Evolutionary conservation across 768 basidiomycete genomes (phyloP).

Genomic region (Neoboletus subvelutipes): DNA sequence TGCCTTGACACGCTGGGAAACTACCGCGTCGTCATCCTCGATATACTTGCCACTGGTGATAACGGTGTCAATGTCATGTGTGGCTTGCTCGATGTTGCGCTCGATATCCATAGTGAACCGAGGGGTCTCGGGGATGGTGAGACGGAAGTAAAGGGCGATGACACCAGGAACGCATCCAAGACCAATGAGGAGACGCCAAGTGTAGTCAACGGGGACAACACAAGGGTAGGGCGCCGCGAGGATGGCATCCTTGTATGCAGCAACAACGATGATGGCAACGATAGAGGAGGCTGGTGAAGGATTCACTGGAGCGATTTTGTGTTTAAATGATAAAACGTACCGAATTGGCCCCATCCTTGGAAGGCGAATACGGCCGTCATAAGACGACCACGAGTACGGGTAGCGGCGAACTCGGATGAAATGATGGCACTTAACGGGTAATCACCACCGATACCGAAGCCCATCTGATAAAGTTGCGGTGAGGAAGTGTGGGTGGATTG

Average conservation of each 20-base stretch:
- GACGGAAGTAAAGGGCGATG: slow-evolving; percentile 86
- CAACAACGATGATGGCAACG: slow-evolving; percentile 59
- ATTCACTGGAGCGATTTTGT: neutral
- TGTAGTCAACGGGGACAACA: slow-evolving; percentile 59
- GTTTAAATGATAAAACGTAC: slow-evolving; percentile 37
- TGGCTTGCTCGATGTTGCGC: slow-evolving; percentile 72
- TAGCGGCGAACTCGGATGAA: slow-evolving; percentile 84
- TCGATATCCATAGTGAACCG: slow-evolving; percentile 93
- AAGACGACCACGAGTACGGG: slow-evolving; percentile 74
- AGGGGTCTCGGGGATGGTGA: slow-evolving; percentile 91
- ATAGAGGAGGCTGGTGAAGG: slow-evolving; percentile 54
- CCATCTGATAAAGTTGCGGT: slow-evolving; percentile 44
- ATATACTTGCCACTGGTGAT: slow-evolving; percentile 47
- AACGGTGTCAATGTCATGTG: slow-evolving; percentile 70
- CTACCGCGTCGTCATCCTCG: slow-evolving; percentile 49
- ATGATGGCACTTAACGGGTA: slow-evolving; percentile 87
- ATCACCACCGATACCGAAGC: slow-evolving; percentile 86
- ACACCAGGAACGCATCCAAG: slow-evolving; percentile 80
- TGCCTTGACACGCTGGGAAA: slow-evolving; percentile 56
- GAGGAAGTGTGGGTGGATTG: neutral
- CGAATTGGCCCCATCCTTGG: slow-evolving; percentile 87
- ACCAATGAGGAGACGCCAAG: slow-evolving; percentile 89
- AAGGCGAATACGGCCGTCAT: slow-evolving; percentile 87
- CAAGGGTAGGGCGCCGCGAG: slow-evolving; percentile 42
- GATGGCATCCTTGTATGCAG: slow-evolving; percentile 65